Evolutionary conservation across 805 yeast genomes (phyloP).

Genomic region (Diddensiella transvaalensis): DNA sequence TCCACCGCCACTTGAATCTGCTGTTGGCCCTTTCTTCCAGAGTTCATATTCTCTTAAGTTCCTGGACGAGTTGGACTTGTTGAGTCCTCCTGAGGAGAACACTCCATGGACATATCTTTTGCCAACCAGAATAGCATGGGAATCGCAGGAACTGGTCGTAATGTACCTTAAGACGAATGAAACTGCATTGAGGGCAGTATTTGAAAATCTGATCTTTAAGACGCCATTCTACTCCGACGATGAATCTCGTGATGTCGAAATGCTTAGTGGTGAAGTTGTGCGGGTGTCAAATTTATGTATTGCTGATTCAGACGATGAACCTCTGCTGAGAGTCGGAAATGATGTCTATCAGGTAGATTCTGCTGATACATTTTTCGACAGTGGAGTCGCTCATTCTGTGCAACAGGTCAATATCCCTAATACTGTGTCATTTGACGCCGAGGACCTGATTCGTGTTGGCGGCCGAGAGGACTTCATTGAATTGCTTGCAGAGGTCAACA

Average conservation of each 20-base stretch:
- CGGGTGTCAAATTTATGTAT: conserved; percentile 23
- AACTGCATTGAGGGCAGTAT: conserved; percentile 46
- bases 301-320: conserved; percentile 14
- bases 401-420: conserved; percentile 55
- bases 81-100: conserved; percentile 41
- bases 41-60: conserved; percentile 65
- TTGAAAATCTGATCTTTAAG: conserved; percentile 59
- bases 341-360: conserved; percentile 29
- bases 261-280: conserved; percentile 23
- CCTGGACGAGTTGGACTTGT: conserved; percentile 46
- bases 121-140: conserved; percentile 79
- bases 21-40: conserved; percentile 59
- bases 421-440: conserved; percentile 47
- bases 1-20: conserved; percentile 61
- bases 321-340: conserved; percentile 1
- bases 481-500: conserved; percentile 45
- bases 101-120: conserved; percentile 71
- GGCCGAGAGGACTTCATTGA: conserved; percentile 45
- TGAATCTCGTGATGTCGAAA: conserved; percentile 28
- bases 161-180: conserved; percentile 54
- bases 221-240: conserved; percentile 67
- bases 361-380: conserved; percentile 68
- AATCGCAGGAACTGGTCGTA: conserved; percentile 52
- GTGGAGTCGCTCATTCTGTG: conserved; percentile 81
- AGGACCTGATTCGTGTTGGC: conserved; percentile 55